phyloP scores from a whole-genome alignment of 2,329 filamentous ascomycete species.

The Cladosporium sp. region DNA sequence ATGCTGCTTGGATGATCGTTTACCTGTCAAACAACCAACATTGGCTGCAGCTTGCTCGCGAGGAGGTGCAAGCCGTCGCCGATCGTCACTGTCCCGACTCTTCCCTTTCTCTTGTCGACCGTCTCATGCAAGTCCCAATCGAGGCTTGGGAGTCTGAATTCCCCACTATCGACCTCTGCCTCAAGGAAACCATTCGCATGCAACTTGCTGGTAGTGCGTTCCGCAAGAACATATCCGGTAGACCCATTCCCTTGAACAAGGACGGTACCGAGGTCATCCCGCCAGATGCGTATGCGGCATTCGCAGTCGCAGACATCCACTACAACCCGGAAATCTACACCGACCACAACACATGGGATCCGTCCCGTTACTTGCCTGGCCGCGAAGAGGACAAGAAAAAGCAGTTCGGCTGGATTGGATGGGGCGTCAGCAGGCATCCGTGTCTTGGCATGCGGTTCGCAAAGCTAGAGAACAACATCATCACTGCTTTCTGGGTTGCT shows the following conservation, averaged over 20 bases:
- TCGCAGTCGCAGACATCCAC: slow-evolving; percentile 44
- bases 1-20: slow-evolving; percentile 48
- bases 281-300: slow-evolving; percentile 40
- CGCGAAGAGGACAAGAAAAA: slow-evolving; percentile 44
- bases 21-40: slow-evolving; percentile 43
- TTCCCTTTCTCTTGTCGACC: slow-evolving; percentile 30
- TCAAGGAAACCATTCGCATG: slow-evolving; percentile 51
- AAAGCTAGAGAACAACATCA: slow-evolving; percentile 48
- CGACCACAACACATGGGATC: slow-evolving; percentile 47
- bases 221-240: slow-evolving; percentile 46
- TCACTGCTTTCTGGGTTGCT: slow-evolving; percentile 45
- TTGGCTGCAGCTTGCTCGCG: slow-evolving; percentile 40
- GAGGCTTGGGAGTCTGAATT: slow-evolving; percentile 53
- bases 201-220: slow-evolving; percentile 44
- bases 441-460: slow-evolving; percentile 44
- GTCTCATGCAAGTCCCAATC: slow-evolving; percentile 41
- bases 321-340: slow-evolving; percentile 45
- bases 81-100: slow-evolving; percentile 35
- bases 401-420: slow-evolving; percentile 31
- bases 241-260: slow-evolving; percentile 39
- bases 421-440: slow-evolving; percentile 37
- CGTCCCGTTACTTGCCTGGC: slow-evolving; percentile 42
- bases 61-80: slow-evolving; percentile 44
- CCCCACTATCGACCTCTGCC: slow-evolving; percentile 45
- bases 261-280: slow-evolving; percentile 46